A percentile compares a stretch with the other conserved stretches of the same genome.
These are phyloP conservation scores for Ramalina intermedia DNA, from an alignment of 495 filamentous ascomycete species.

Conservation along the genomic window DNA sequence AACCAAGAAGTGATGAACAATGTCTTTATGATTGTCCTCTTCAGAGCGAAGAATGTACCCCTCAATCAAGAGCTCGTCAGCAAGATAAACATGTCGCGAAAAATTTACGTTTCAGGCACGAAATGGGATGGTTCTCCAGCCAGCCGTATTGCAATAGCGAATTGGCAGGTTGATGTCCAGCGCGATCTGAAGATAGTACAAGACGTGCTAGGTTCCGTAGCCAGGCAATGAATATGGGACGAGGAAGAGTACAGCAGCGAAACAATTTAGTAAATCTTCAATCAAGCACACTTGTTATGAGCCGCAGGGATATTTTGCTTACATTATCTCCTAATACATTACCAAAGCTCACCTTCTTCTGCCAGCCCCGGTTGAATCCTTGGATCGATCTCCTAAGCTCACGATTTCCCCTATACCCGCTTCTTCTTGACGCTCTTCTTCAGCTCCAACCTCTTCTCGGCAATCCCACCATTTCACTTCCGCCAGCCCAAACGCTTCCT, in stretches of 20 bases:
- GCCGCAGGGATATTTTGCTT: not conserved
- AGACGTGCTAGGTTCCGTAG: constrained; percentile 27
- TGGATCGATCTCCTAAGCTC: constrained; percentile 57
- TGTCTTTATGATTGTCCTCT: constrained; percentile 67
- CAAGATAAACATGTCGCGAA: constrained; percentile 57
- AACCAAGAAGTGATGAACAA: constrained; percentile 21
- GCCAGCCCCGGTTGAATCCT: constrained; percentile 40
- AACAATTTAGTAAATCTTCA: not conserved
- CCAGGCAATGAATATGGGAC: not conserved
- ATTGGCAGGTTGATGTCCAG: constrained; percentile 55
- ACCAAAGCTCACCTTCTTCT: constrained; percentile 35
- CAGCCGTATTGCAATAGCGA: constrained; percentile 67
- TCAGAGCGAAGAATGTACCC: constrained; percentile 53
- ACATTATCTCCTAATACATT: too few relatives aligned
- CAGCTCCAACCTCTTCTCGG: constrained; percentile 77
- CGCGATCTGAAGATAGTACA: constrained; percentile 38
- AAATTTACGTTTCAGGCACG: constrained; percentile 75
- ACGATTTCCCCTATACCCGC: constrained; percentile 93
- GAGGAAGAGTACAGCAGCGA: not conserved
- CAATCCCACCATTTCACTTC: constrained; percentile 99
- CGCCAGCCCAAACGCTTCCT: constrained; percentile 71
- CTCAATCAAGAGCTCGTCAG: constrained; percentile 51
- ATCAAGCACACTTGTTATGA: not conserved
- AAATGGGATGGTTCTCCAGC: constrained; percentile 59
- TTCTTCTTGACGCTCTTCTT: constrained; percentile 94